Conservation (phyloP, 257 asterid species). For the Solanum dulcamara region DNA sequence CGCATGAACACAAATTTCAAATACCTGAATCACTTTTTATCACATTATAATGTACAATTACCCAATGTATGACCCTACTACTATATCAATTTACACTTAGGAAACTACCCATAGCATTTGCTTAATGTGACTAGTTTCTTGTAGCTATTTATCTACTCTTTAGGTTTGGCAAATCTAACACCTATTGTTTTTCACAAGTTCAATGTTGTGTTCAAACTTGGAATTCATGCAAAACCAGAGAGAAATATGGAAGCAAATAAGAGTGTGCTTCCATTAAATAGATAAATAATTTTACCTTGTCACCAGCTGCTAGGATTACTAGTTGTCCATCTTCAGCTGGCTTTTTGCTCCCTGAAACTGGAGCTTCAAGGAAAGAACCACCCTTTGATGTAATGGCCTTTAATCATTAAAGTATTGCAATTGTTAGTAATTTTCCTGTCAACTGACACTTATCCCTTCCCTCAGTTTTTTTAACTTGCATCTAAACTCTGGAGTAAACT, state of each 20-base stretch:
- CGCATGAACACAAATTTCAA: neutral
- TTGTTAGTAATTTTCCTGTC: neutral
- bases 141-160: neutral
- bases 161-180: neutral
- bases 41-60: neutral
- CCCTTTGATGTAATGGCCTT: constrained; percentile 81
- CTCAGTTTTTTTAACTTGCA: neutral
- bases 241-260: neutral
- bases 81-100: neutral
- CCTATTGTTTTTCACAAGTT: neutral
- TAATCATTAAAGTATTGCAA: constrained; percentile 1
- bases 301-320: constrained; percentile 96
- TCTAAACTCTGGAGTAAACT: neutral
- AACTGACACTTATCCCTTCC: neutral
- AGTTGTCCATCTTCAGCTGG: constrained; percentile 99
- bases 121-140: neutral
- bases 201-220: neutral
- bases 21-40: neutral
- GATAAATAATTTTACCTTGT: constrained; percentile 32
- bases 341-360: constrained; percentile 97
- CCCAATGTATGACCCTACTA: neutral
- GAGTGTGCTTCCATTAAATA: neutral
- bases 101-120: neutral
- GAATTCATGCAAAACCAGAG: neutral
- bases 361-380: constrained; percentile 82